Base-by-base conservation (phyloP, 2,329 filamentous ascomycete species). In the Colletotrichum sp. region DNA sequence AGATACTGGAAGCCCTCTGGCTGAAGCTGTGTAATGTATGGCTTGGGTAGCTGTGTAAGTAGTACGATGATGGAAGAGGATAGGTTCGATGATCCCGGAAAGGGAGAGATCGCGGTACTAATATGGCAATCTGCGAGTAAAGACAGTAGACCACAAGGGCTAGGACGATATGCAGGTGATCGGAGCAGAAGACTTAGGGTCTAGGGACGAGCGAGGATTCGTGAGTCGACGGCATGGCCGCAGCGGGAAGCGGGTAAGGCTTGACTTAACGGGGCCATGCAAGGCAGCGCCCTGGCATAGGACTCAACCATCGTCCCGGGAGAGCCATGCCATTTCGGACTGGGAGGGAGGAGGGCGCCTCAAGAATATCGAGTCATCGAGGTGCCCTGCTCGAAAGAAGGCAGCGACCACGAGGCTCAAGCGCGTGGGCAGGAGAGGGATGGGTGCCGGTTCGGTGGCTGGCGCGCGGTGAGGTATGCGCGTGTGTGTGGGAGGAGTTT, bases 181-280 rank as follows among this genome's bases (percentile, higher is more conserved):
- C 76, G 60, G 68, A 66, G 76, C 77, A 78, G 76, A 63, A 76
- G 77, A 78, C 77, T 48, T 52, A 28, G 66, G 39, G 72, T 68
- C 66, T 68, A 27, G 36, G 39, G 66, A 59, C 66, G 75, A 61
- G 65, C 36, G 69, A 72, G 63, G 36, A 75, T 72, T 52, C 25
- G 67, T 61, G 39, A 75, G 75, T 67, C 52, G 34, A 19, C 57
- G 32, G 64, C 68, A 69, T 72, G 71, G 69, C 64, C 48, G 59
- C 65, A 69, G 60, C 75, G 77, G 77, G 65, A 61, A 68, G 72
- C 75, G 77, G 75, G 63, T 67, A 75, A 22, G 75, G 68, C 76
- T 75, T 75, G 68, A 64, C 52, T 75, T 55, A 57, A 77, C 70
- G 70, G 57, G 57, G 52, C 48, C 59, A 39, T 30, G 15, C 28